Conservation (phyloP, 441 rosid genomes). For the Bruguiera hainesii region DNA sequence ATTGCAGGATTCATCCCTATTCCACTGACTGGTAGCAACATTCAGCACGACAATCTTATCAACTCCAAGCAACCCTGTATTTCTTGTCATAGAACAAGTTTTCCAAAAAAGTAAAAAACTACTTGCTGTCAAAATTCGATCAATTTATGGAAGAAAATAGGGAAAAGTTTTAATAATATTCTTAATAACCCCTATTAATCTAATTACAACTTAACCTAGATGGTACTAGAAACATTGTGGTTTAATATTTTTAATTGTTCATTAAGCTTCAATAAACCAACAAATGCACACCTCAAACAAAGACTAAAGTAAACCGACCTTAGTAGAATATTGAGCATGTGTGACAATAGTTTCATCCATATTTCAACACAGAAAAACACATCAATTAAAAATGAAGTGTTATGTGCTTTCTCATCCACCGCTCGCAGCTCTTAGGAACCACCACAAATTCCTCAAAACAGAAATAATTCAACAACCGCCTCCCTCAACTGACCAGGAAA, state of each 20-base stretch:
- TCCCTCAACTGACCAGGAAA: constrained; percentile 3
- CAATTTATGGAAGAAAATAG: neutral
- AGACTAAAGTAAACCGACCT: constrained; percentile 5
- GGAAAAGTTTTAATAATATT: neutral
- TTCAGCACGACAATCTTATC: constrained; percentile 74
- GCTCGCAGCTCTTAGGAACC: neutral
- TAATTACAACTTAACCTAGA: constrained; percentile 12
- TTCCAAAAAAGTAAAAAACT: constrained; percentile 7
- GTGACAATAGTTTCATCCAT: constrained; percentile 4
- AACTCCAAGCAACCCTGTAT: constrained; percentile 26
- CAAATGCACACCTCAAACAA: neutral
- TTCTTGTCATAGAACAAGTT: constrained; percentile 25
- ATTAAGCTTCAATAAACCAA: neutral
- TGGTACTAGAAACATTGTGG: constrained; percentile 13
- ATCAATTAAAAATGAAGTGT: neutral
- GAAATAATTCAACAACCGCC: constrained; percentile 5
- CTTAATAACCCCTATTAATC: constrained; percentile 9
- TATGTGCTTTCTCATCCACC: neutral
- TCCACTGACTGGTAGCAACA: constrained; percentile 78
- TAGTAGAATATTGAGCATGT: constrained; percentile 4
- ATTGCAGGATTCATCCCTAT: constrained; percentile 87
- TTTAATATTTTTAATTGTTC: neutral
- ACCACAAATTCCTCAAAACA: neutral
- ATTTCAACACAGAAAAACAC: neutral
- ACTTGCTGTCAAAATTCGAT: constrained; percentile 14